Conservation (phyloP, 2,329 filamentous ascomycete genomes). For the Arthrinium puccinioides region DNA sequence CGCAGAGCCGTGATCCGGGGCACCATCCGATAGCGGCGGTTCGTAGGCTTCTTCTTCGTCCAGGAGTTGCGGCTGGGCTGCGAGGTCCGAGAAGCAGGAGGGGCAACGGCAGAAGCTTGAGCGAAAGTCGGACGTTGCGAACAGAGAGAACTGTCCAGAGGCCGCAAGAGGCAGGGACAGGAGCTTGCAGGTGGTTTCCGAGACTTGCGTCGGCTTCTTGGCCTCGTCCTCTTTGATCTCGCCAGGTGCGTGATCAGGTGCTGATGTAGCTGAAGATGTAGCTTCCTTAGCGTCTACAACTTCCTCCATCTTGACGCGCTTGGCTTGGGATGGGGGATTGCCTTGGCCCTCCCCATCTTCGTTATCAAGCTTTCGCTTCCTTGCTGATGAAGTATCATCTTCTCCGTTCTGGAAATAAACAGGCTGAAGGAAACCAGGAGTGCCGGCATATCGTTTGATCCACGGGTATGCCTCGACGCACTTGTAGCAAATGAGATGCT, state of each 20-base stretch:
- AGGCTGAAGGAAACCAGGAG: slow-evolving; percentile 69
- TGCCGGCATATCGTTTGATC: slow-evolving; percentile 82
- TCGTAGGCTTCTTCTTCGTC: slow-evolving; percentile 95
- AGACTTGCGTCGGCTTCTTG: background rate
- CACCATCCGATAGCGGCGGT: slow-evolving; percentile 68
- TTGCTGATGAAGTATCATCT: slow-evolving; percentile 19
- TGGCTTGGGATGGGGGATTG: slow-evolving; percentile 26
- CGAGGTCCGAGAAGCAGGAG: slow-evolving; percentile 69
- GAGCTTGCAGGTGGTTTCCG: slow-evolving; percentile 48
- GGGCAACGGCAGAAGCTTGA: slow-evolving; percentile 75
- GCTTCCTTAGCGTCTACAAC: slow-evolving; percentile 8
- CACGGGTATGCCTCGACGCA: slow-evolving; percentile 83
- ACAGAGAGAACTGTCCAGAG: slow-evolving; percentile 64
- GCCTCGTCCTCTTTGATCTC: slow-evolving; percentile 13
- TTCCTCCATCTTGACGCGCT: slow-evolving; percentile 44
- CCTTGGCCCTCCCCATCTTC: slow-evolving; percentile 29
- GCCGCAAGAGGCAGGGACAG: slow-evolving; percentile 49
- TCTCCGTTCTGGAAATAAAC: slow-evolving; percentile 43
- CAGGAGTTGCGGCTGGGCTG: slow-evolving; percentile 69
- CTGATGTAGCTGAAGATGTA: slow-evolving; percentile 4
- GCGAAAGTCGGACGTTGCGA: slow-evolving; percentile 74
- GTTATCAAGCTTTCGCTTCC: slow-evolving; percentile 62
- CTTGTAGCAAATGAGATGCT: slow-evolving; percentile 88
- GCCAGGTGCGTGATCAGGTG: slow-evolving; percentile 7
- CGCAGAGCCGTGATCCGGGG: slow-evolving; percentile 48